phyloP scores from a whole-genome alignment of 192 early-diverging fungal species.

The Linnemannia exigua region DNA sequence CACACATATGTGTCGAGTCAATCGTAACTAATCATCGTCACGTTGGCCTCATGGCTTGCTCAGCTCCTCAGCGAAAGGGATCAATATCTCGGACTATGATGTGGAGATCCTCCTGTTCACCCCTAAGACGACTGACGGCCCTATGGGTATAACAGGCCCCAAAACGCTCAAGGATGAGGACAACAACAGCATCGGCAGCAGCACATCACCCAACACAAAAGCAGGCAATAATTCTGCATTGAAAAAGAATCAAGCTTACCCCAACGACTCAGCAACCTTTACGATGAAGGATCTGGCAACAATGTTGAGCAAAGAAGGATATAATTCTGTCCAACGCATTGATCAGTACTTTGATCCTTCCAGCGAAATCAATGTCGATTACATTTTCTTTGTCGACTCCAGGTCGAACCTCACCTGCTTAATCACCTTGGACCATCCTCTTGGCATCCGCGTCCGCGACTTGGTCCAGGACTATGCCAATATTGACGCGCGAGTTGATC shows the following conservation, averaged over 20 bases:
- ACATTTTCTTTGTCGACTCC: not conserved
- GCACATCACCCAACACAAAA: not conserved
- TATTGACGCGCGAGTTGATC: not conserved
- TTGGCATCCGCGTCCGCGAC: not conserved
- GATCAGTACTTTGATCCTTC: not conserved
- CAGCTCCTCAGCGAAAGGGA: not conserved
- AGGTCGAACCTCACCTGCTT: not conserved
- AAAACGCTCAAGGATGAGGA: not conserved
- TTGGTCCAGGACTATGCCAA: not conserved
- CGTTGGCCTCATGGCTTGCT: not conserved
- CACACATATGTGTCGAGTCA: too few relatives aligned
- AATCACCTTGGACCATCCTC: not conserved
- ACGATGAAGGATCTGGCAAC: not conserved
- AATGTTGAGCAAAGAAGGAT: not conserved
- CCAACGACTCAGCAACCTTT: not conserved
- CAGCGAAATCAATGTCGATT: constrained; percentile 2
- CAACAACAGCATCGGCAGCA: too few relatives aligned
- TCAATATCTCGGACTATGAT: constrained; percentile 15
- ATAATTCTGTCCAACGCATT: not conserved
- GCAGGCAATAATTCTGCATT: not conserved
- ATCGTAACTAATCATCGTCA: too few relatives aligned
- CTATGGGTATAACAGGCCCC: not conserved
- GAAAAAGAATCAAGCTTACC: not conserved
- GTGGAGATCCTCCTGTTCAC: not conserved
- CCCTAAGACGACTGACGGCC: not conserved